Evolutionary conservation across 371 early-diverging fungal genomes (phyloP).

Genomic region (Blakeslea trispora): DNA sequence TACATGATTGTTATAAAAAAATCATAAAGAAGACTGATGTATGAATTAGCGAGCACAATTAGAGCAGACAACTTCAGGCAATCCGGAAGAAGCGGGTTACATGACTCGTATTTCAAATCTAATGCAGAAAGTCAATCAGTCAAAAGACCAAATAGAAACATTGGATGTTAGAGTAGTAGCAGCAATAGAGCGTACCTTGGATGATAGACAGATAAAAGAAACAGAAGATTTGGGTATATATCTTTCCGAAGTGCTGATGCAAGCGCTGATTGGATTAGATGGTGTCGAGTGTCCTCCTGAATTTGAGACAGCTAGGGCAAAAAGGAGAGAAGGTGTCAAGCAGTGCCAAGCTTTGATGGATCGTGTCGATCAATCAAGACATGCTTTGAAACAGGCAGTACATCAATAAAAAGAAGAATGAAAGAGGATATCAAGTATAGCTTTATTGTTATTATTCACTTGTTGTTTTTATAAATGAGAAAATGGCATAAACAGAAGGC

Average conservation of each 20-base stretch:
- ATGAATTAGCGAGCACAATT: constrained; percentile 17
- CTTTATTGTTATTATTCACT: too few relatives aligned
- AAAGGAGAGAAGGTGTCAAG: constrained; percentile 28
- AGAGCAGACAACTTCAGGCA: constrained; percentile 29
- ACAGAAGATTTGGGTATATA: constrained; percentile 24
- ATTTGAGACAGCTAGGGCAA: constrained; percentile 27
- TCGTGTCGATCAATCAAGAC: constrained; percentile 21
- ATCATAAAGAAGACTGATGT: neutral
- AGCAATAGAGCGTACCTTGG: neutral
- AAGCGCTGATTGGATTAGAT: constrained; percentile 30
- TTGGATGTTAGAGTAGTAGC: constrained; percentile 18
- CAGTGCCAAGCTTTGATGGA: constrained; percentile 28
- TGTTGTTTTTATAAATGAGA: too few relatives aligned
- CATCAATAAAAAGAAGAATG: constrained; percentile 1
- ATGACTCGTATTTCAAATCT: constrained; percentile 24
- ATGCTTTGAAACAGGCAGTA: constrained; percentile 9
- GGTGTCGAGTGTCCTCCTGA: constrained; percentile 32
- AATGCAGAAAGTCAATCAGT: constrained; percentile 17
- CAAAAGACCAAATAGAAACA: constrained; percentile 15
- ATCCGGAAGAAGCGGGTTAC: constrained; percentile 34
- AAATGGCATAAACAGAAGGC: too few relatives aligned
- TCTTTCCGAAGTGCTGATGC: constrained; percentile 29
- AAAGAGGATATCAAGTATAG: too few relatives aligned
- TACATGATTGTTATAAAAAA: too few relatives aligned
- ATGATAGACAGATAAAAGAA: constrained; percentile 6